These are phyloP conservation scores for Arabidopsis suecica DNA, from an alignment of 345 rosid species.

Conservation along the genomic window DNA sequence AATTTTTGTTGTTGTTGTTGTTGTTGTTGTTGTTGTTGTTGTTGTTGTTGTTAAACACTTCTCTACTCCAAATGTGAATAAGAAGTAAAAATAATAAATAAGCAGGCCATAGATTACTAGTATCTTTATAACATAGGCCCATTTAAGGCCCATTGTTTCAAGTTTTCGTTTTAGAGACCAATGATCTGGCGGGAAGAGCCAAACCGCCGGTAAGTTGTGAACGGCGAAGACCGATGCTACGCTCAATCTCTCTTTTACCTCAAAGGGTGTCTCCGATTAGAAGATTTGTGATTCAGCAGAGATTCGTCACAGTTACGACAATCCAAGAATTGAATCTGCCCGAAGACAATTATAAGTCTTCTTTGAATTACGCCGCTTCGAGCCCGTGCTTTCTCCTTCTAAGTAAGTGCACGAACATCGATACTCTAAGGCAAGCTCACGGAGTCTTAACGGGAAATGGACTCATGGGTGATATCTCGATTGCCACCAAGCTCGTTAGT, in stretches of 20 bases:
- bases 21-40: too few relatives aligned
- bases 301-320: constrained; percentile 32
- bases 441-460: constrained; percentile 56
- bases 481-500: constrained; percentile 66
- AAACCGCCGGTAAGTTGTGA: constrained; percentile 24
- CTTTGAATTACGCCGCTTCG: constrained; percentile 35
- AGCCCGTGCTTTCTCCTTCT: constrained; percentile 53
- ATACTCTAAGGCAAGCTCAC: constrained; percentile 56
- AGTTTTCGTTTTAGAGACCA: neutral
- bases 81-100: too few relatives aligned
- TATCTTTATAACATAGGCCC: neutral
- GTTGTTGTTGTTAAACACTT: too few relatives aligned
- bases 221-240: constrained; percentile 37
- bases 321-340: constrained; percentile 1
- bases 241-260: constrained; percentile 28
- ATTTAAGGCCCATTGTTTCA: neutral
- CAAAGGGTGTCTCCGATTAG: constrained; percentile 17
- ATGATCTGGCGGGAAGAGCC: constrained; percentile 37
- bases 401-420: constrained; percentile 53
- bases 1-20: too few relatives aligned
- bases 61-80: too few relatives aligned
- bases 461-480: constrained; percentile 48
- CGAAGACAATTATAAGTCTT: constrained; percentile 28
- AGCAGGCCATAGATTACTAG: too few relatives aligned
- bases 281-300: constrained; percentile 39